phyloP scores from a whole-genome alignment of 1,284 basidiomycete species.

The Phaffia rhodozyma region DNA sequence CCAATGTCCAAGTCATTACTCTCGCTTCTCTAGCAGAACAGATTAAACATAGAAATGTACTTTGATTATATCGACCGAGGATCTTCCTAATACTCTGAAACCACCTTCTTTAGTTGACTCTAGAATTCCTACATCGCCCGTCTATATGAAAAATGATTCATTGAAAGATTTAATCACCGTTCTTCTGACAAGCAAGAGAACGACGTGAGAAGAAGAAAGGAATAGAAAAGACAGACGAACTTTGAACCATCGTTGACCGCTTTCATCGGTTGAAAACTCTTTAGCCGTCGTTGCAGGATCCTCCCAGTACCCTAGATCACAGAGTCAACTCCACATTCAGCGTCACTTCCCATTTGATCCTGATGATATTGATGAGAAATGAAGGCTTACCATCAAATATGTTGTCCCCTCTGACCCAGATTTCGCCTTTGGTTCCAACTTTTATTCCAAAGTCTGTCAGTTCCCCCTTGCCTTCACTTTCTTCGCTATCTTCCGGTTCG shows the following conservation, averaged over 20 bases:
- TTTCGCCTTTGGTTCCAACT: slow-evolving; percentile 27
- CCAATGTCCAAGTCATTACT: neutral
- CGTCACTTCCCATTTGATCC: neutral
- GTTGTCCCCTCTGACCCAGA: slow-evolving; percentile 28
- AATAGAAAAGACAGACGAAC: neutral
- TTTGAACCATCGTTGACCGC: slow-evolving; percentile 29
- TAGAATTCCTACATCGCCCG: slow-evolving; percentile 31
- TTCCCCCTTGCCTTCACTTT: neutral
- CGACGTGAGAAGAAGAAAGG: neutral
- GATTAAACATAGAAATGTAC: neutral
- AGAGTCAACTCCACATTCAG: neutral
- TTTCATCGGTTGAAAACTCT: slow-evolving; percentile 25
- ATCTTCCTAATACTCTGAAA: slow-evolving; percentile 28
- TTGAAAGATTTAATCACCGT: neutral
- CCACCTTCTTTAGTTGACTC: slow-evolving; percentile 23
- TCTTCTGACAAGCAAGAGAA: neutral
- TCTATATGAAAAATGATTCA: slow-evolving; percentile 11
- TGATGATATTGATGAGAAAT: slow-evolving; percentile 19
- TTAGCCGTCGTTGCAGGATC: slow-evolving; percentile 27
- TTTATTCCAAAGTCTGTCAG: neutral
- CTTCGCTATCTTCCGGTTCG: slow-evolving; percentile 12
- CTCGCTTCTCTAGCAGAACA: too few relatives aligned
- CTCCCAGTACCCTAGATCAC: slow-evolving; percentile 26
- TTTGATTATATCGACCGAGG: slow-evolving; percentile 30
- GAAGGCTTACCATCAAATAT: slow-evolving; percentile 24